Conservation (phyloP, 306 rosid genomes). For the Rubus parviflorus region DNA sequence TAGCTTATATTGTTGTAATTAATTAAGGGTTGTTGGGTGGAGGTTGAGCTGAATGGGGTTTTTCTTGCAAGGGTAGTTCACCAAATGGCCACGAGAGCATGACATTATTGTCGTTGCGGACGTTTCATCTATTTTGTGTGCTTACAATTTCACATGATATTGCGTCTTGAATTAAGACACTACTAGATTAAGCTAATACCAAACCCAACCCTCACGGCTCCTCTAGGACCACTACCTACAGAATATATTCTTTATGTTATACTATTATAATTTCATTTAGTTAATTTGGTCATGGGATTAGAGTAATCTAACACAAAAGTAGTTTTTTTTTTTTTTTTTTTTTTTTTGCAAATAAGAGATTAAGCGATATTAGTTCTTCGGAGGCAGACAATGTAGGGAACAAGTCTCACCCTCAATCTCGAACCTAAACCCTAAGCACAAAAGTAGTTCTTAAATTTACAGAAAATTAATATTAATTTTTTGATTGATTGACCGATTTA, state of each 20-base stretch:
- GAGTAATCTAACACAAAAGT: not conserved
- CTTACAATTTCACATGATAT: not conserved
- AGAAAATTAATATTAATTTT: too few species aligned
- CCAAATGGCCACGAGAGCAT: conserved; percentile 22
- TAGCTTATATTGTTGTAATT: not conserved
- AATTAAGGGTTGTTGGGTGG: conserved; percentile 26
- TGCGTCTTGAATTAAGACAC: not conserved
- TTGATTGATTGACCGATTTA: too few species aligned
- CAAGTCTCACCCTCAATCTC: too few species aligned
- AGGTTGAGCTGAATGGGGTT: conserved; percentile 32
- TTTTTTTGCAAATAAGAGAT: too few species aligned
- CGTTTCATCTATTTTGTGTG: not conserved
- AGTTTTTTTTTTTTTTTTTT: too few species aligned
- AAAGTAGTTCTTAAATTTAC: too few species aligned
- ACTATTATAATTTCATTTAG: not conserved
- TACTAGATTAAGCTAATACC: not conserved
- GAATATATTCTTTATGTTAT: too few species aligned
- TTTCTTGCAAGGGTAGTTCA: conserved; percentile 31
- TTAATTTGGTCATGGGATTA: not conserved
- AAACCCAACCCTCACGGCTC: not conserved
- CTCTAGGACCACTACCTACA: too few species aligned
- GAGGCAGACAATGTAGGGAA: too few species aligned
- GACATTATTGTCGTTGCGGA: not conserved
- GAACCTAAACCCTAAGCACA: too few species aligned
- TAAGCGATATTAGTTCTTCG: too few species aligned